Percentiles rank a stretch among this genome's conserved stretches.
Conservation (phyloP, 441 rosid genomes). For the Gossypium aridum region DNA sequence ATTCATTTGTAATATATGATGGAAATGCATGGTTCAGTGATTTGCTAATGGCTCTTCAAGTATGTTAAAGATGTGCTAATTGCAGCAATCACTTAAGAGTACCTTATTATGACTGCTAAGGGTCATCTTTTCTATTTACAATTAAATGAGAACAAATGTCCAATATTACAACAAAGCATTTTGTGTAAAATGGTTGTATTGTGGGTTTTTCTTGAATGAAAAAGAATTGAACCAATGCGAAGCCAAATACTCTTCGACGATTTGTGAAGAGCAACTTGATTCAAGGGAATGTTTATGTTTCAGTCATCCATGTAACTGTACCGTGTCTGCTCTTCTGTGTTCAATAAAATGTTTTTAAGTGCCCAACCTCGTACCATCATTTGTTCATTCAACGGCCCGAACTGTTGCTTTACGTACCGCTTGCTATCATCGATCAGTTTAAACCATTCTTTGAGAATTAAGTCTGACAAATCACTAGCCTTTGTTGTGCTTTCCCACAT, state of each 20-base stretch:
- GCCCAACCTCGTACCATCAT: slow-evolving; percentile 62
- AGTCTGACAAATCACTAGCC: slow-evolving; percentile 16
- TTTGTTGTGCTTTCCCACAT: slow-evolving; percentile 23
- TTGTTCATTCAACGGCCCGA: slow-evolving; percentile 35
- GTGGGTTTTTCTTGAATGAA: not conserved
- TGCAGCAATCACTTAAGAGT: not conserved
- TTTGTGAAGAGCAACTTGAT: not conserved
- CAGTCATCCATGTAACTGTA: slow-evolving; percentile 57
- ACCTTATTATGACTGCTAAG: not conserved
- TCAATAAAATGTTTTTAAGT: slow-evolving; percentile 56
- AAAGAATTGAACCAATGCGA: not conserved
- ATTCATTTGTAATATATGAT: slow-evolving; percentile 11
- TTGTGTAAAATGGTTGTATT: not conserved
- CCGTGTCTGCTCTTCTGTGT: slow-evolving; percentile 48
- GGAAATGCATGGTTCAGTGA: slow-evolving; percentile 7
- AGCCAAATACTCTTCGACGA: not conserved
- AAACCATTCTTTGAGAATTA: slow-evolving; percentile 32
- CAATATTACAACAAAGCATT: not conserved
- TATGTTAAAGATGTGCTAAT: not conserved
- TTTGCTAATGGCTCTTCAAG: not conserved
- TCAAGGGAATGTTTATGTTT: not conserved
- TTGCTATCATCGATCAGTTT: slow-evolving; percentile 42
- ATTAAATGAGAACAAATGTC: not conserved
- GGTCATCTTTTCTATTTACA: not conserved
- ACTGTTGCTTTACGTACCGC: slow-evolving; percentile 26